Base-by-base conservation (phyloP, 169 alveolate genomes). In the Plasmodium chabaudi region DNA sequence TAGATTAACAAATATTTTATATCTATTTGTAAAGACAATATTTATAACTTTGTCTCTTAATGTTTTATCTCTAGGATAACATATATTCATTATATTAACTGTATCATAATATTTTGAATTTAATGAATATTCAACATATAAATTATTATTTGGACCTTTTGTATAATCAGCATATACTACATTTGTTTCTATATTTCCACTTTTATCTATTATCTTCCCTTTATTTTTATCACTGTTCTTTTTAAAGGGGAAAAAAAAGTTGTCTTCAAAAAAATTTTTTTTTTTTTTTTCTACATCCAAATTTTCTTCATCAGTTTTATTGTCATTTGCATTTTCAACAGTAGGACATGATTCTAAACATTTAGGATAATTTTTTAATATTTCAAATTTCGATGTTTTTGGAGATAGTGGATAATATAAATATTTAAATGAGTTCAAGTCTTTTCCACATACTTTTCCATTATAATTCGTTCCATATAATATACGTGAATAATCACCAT, bases 91-190 rank as follows among this genome's bases (percentile, higher is more conserved):
- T 4, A 77, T 77, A 64, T 77, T 77, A 1, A 47, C 44, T 10
- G 88, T 63, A 63, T 77, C 88, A 34, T 77, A 77, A 56, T 63
- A 77, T 53, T 74, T 74, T 1, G 88, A 77, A 77, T 49, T 63
- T 39, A 77, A 44, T 49, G 79, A 77, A 64, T 77, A 77, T 77
- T 77, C 88, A 13, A 77, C 88, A 68, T 77, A 77, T 69, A 77
- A 46, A 42, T 77, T 77, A 42, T 47, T 77, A 56, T 77, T 55
- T n/a, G 64, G n/a, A 6, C 88, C 34, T 77, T 77, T 77, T 2
- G 88, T 77, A 46, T 77, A 77, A 77, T 77, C 88, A 68, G 77
- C 15, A 56, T 77, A 77, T 21, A 77, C 70, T 21, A 77, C 75
- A 56, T 64, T 77, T 42, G 88, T 77, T 77, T 68, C 42, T 42